A percentile compares a stretch with the other conserved stretches of the same genome.
Evolutionary conservation across 2,329 filamentous ascomycete genomes (phyloP).

Genomic region (Periconia digitata): DNA sequence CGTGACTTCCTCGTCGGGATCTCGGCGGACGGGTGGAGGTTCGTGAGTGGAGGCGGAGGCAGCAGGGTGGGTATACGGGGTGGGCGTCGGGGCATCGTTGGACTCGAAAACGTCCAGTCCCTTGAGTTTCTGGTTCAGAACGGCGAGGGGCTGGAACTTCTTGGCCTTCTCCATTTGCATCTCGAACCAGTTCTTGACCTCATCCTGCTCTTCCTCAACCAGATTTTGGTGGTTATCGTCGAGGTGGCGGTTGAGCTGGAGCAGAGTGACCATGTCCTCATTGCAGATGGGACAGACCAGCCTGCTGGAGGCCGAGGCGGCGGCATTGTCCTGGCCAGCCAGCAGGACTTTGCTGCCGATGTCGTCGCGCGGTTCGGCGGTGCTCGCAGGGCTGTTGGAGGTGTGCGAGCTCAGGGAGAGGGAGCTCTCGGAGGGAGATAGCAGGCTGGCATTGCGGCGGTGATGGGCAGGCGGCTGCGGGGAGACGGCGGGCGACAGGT

Average conservation of each 20-base stretch:
- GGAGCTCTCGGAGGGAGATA: slow-evolving; percentile 71
- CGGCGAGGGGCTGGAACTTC: slow-evolving; percentile 85
- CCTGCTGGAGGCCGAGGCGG: slow-evolving; percentile 62
- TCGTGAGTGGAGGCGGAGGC: slow-evolving; percentile 38
- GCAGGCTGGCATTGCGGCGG: slow-evolving; percentile 47
- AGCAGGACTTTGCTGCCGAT: slow-evolving; percentile 79
- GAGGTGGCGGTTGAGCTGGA: slow-evolving; percentile 84
- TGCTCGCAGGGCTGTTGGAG: slow-evolving; percentile 70
- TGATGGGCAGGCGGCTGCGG: slow-evolving; percentile 34
- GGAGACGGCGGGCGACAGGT: slow-evolving; percentile 67
- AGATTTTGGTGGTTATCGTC: slow-evolving; percentile 91
- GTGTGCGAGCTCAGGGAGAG: slow-evolving; percentile 75
- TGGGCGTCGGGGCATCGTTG: slow-evolving; percentile 66
- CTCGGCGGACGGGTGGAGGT: slow-evolving; percentile 46
- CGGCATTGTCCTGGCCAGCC: slow-evolving; percentile 58
- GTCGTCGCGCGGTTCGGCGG: slow-evolving; percentile 69
- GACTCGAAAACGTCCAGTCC: slow-evolving; percentile 93
- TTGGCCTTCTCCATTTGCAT: slow-evolving; percentile 92
- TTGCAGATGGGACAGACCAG: slow-evolving; percentile 97
- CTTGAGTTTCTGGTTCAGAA: slow-evolving; percentile 91
- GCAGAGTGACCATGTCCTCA: slow-evolving; percentile 94
- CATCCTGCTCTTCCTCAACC: slow-evolving; percentile 83
- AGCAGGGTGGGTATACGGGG: slow-evolving; percentile 32
- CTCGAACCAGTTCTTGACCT: slow-evolving; percentile 97
- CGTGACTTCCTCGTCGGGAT: slow-evolving; percentile 89